Evolutionary conservation across 1,284 basidiomycete species (phyloP), one percentile per base, ranked within the genome.

Genomic region (Puccinia sorghi): DNA sequence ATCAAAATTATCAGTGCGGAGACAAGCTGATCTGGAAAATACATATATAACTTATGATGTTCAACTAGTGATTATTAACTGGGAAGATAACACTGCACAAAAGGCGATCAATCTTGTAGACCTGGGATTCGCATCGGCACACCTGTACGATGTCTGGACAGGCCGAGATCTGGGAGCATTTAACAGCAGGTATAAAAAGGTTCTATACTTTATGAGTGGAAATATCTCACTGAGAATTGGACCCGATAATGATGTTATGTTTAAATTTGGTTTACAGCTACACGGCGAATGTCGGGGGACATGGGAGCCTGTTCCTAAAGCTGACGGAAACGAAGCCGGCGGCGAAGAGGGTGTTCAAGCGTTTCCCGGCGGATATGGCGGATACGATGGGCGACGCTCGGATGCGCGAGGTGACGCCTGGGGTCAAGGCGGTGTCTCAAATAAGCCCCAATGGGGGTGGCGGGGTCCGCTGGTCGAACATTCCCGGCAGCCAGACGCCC

Each of bases 11-110:
- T n/a, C n/a, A n/a, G n/a, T n/a, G n/a, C n/a, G n/a, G n/a, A n/a
- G n/a, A n/a, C n/a, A n/a, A n/a, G n/a, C n/a, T n/a, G n/a, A n/a
- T n/a, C n/a, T n/a, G n/a, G n/a, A n/a, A n/a, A n/a, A n/a, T n/a
- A n/a, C n/a, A n/a, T n/a, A n/a, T n/a, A n/a, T n/a, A n/a, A n/a
- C n/a, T n/a, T n/a, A n/a, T n/a, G n/a, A n/a, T n/a, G n/a, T n/a
- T n/a, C n/a, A n/a, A n/a, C n/a, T 27, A 78, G 75, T 78, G 5
- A 50, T 78, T 41, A 54, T 78, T 22, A 78, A 78, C 46, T 78
- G 75, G 75, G 56, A 50, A 22, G 6, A 25, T 70, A 15, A 71
- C 17, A 27, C 41, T 50, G 13, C 52, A 61, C 15, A 32, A 22
- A 61, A 70, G 43, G 0, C 3, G 4, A 59, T 78, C 17, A 25